phyloP scores from a whole-genome alignment of 805 yeast species.

The Naumovozyma baii region DNA sequence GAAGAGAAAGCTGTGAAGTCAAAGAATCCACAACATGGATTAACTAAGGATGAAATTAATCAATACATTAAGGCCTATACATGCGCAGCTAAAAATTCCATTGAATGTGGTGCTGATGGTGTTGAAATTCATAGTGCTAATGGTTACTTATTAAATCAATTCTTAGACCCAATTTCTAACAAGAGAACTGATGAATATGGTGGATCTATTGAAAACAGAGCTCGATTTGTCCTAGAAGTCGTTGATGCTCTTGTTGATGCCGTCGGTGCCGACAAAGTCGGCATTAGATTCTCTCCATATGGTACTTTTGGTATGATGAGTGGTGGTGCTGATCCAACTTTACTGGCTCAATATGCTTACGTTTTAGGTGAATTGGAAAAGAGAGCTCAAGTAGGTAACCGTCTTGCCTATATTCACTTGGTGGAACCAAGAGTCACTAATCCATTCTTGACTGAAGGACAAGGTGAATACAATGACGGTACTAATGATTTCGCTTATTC shows the following conservation, averaged over 20 bases:
- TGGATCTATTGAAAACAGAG: conserved; percentile 40
- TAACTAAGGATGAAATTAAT: conserved; percentile 29
- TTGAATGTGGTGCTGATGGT: conserved; percentile 38
- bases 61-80: conserved; percentile 34
- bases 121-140: conserved; percentile 59
- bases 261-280: conserved; percentile 41
- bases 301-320: conserved; percentile 31
- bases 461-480: conserved; percentile 22
- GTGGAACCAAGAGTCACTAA: conserved; percentile 34
- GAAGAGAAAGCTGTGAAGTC: conserved; percentile 27
- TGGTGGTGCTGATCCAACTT: conserved; percentile 27
- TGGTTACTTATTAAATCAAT: conserved; percentile 49
- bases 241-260: conserved; percentile 40
- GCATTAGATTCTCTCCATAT: conserved; percentile 41
- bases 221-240: conserved; percentile 36
- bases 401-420: conserved; percentile 33
- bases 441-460: conserved; percentile 14
- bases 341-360: conserved; percentile 31
- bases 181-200: conserved; percentile 44
- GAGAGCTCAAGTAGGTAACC: conserved; percentile 26
- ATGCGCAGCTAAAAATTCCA: conserved; percentile 33
- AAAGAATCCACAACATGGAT: conserved; percentile 23
- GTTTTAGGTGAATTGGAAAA: conserved; percentile 32
- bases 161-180: conserved; percentile 38
- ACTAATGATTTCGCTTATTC: conserved; percentile 32